A percentile compares a stretch with the other conserved stretches of the same genome.
Evolutionary conservation across 257 asterid genomes (phyloP).

Genomic region (Plantago elongata): DNA sequence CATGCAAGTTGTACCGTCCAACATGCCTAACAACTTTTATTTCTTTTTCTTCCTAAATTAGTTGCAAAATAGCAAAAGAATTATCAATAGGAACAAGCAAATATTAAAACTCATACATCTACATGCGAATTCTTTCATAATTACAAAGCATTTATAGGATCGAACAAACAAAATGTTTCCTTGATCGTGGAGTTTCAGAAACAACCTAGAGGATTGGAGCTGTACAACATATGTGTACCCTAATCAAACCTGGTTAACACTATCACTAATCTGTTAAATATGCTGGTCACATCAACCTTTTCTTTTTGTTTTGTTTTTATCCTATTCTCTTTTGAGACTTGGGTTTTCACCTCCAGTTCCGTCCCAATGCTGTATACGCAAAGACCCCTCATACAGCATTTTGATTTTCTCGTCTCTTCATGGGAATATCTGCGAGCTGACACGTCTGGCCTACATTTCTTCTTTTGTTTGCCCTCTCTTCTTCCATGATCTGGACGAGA

Average conservation of each 20-base stretch:
- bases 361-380: neutral
- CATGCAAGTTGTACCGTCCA: no score
- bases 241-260: constrained; percentile 6
- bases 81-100: no score
- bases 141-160: neutral
- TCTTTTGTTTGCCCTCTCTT: constrained; percentile 47
- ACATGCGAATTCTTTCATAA: neutral
- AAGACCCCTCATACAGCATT: constrained; percentile 18
- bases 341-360: no score
- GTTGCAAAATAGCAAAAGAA: no score
- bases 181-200: neutral
- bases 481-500: constrained; percentile 35
- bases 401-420: constrained; percentile 22
- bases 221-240: constrained; percentile 12
- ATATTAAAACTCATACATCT: no score
- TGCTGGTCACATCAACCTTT: constrained; percentile 4
- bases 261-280: constrained; percentile 6
- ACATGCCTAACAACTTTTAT: neutral
- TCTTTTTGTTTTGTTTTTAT: neutral
- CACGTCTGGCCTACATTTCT: constrained; percentile 41
- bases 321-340: neutral
- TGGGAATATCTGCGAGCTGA: constrained; percentile 20
- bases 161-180: neutral
- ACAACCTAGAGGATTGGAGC: constrained; percentile 5
- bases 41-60: neutral